phyloP scores from a whole-genome alignment of 192 early-diverging fungal species.

The Chytriomyces hyalinus region DNA sequence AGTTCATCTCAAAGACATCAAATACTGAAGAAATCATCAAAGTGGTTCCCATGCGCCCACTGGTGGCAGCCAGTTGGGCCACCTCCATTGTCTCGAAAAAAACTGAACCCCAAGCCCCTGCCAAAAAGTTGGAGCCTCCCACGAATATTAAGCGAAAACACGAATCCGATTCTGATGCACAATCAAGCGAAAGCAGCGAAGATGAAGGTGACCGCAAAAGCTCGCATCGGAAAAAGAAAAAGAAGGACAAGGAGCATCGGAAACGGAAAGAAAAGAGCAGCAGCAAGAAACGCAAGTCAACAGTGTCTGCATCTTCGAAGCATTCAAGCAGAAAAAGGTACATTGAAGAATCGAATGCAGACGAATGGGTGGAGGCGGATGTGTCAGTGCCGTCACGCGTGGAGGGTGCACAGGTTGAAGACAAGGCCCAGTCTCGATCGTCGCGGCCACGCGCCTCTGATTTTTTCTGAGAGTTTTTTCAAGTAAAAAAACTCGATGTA shows the following conservation, averaged over 20 bases:
- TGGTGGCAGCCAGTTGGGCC: constrained; percentile 12
- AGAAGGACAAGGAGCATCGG: background rate
- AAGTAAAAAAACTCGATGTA: no score
- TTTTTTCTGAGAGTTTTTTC: constrained; percentile 17
- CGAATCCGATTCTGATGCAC: background rate
- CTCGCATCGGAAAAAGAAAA: constrained; percentile 10
- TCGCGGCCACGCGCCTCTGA: constrained; percentile 31
- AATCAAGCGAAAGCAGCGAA: constrained; percentile 52
- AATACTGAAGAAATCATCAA: background rate
- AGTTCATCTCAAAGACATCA: background rate
- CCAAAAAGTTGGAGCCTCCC: background rate
- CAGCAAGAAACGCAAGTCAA: background rate
- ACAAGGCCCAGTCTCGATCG: background rate
- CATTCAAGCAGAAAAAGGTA: background rate
- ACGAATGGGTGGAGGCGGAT: background rate
- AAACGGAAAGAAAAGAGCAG: constrained; percentile 5
- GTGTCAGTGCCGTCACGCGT: background rate
- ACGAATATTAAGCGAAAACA: background rate
- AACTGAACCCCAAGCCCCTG: background rate
- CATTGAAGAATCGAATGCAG: background rate
- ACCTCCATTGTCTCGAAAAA: background rate
- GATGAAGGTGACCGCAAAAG: constrained; percentile 76
- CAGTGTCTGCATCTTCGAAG: background rate
- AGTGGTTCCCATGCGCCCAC: background rate
- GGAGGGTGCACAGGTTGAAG: background rate